Percentiles rank a stretch among this genome's conserved stretches.
phyloP scores from a whole-genome alignment of 2,329 filamentous ascomycete species.

The Fusarium anguioides region DNA sequence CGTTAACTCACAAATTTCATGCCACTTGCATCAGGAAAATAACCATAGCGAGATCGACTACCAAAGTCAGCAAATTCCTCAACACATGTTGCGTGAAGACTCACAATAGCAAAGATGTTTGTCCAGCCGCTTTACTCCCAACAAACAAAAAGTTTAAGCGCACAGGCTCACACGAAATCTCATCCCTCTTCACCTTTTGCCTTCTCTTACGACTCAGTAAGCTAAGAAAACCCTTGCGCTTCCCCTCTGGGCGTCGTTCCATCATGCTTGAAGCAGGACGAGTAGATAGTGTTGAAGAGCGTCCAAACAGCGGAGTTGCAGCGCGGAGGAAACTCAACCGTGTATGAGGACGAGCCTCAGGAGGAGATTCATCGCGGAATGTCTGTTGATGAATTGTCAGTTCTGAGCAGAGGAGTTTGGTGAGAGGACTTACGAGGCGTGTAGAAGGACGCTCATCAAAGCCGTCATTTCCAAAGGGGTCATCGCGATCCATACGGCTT shows the following conservation, averaged over 20 bases:
- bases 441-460: constrained; percentile 48
- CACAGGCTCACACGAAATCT: constrained; percentile 36
- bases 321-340: constrained; percentile 47
- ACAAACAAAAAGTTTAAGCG: constrained; percentile 53
- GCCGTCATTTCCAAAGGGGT: constrained; percentile 51
- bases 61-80: not conserved
- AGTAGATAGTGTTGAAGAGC: constrained; percentile 21
- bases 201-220: constrained; percentile 47
- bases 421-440: constrained; percentile 41
- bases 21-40: constrained; percentile 52
- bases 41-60: constrained; percentile 53
- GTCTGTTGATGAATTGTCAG: constrained; percentile 28
- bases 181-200: constrained; percentile 24
- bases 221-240: constrained; percentile 35
- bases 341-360: constrained; percentile 37
- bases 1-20: rapidly evolving
- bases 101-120: constrained; percentile 55
- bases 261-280: constrained; percentile 24
- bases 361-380: constrained; percentile 36
- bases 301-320: constrained; percentile 42
- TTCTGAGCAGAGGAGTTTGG: rapidly evolving
- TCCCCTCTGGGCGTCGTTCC: constrained; percentile 3
- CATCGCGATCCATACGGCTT: constrained; percentile 49
- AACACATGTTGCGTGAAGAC: not conserved
- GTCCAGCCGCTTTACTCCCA: constrained; percentile 47